A percentile compares a stretch with the other conserved stretches of the same genome.
These are phyloP conservation scores for Saccharomyces hybrid DNA, from an alignment of 1,139 yeast genomes.

Conservation along the genomic window DNA sequence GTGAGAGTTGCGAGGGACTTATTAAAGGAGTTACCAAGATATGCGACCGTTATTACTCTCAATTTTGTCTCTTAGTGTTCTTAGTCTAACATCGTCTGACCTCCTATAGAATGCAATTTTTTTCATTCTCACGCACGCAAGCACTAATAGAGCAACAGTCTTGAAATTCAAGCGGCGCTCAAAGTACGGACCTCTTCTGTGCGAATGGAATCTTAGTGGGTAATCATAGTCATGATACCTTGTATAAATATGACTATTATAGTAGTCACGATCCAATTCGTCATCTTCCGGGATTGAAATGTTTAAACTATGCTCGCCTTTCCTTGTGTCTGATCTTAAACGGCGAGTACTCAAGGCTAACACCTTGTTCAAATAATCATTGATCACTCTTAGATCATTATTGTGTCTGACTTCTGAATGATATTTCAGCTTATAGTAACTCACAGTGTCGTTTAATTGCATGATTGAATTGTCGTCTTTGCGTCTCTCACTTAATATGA, in stretches of 20 bases:
- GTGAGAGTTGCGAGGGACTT: not conserved
- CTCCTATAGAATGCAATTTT: conserved; percentile 19
- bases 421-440: conserved; percentile 27
- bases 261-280: not conserved
- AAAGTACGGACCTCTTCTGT: conserved; percentile 1
- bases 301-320: conserved; percentile 22
- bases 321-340: conserved; percentile 24
- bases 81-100: conserved; percentile 24
- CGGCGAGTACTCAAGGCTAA: conserved; percentile 28
- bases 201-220: not conserved
- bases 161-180: conserved; percentile 13
- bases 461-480: conserved; percentile 6
- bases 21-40: conserved; percentile 18
- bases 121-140: conserved; percentile 27
- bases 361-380: conserved; percentile 29
- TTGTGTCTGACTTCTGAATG: conserved; percentile 27
- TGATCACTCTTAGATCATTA: conserved; percentile 28
- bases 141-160: conserved; percentile 25
- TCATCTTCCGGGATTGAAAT: conserved; percentile 1
- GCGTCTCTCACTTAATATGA: conserved; percentile 3
- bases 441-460: not conserved
- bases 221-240: conserved; percentile 3
- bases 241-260: not conserved
- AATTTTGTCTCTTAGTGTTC: conserved; percentile 25
- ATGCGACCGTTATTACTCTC: conserved; percentile 20